These are phyloP conservation scores for Phaffomyces opuntiae DNA, from an alignment of 805 yeast genomes.

Conservation along the genomic window DNA sequence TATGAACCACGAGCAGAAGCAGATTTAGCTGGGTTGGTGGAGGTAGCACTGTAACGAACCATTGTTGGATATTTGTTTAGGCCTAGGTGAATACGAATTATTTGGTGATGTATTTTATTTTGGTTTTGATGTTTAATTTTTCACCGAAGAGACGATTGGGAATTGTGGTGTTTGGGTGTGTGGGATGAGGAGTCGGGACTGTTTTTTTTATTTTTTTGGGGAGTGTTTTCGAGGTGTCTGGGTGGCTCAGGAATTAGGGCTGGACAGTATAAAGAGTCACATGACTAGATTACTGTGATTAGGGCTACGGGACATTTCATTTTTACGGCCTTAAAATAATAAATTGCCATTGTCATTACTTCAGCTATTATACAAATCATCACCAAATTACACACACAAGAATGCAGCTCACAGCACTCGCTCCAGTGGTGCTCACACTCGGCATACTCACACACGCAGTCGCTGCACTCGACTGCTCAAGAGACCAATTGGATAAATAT, in stretches of 20 bases:
- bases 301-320: not conserved
- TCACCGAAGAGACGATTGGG: not conserved
- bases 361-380: too few relatives aligned
- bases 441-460: not conserved
- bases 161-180: not conserved
- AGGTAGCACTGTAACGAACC: conserved; percentile 99
- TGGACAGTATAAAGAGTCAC: too few relatives aligned
- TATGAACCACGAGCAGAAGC: conserved; percentile 99
- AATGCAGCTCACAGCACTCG: not conserved
- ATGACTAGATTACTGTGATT: not conserved
- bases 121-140: conserved; percentile 2
- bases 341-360: not conserved
- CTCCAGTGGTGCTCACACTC: not conserved
- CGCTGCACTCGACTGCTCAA: conserved; percentile 15
- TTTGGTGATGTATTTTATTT: not conserved
- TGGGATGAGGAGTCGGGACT: not conserved
- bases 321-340: not conserved
- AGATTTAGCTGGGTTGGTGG: conserved; percentile 99
- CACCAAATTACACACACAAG: too few relatives aligned
- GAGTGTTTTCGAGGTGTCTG: not conserved
- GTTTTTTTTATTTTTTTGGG: not conserved
- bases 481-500: conserved; percentile 16
- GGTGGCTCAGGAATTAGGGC: not conserved
- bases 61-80: conserved; percentile 34
- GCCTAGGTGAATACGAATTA: not conserved